Conservation (phyloP, 2,329 filamentous ascomycete species). For the Fusarium sp. region DNA sequence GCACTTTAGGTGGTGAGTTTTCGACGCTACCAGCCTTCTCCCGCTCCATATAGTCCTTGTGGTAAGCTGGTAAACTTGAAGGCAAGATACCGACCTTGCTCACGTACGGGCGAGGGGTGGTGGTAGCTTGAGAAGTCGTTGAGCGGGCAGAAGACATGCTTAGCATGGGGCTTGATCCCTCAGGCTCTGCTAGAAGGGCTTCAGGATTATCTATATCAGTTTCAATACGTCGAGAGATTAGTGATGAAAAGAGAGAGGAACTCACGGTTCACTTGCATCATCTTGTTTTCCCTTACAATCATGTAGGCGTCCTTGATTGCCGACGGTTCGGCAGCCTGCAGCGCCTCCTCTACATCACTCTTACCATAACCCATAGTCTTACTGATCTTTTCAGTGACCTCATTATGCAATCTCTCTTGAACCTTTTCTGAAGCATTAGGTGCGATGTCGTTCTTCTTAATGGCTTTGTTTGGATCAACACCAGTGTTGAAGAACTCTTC, state of each 20-base stretch:
- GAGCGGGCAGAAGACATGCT: conserved; percentile 65
- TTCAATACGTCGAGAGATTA: conserved; percentile 38
- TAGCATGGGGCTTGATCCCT: conserved; percentile 58
- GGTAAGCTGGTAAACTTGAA: conserved; percentile 88
- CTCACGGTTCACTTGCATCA: conserved; percentile 95
- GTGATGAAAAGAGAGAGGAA: conserved; percentile 36
- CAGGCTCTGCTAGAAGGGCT: conserved; percentile 46
- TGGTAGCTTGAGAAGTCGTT: conserved; percentile 57
- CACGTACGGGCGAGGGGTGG: conserved; percentile 65
- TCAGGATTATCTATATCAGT: conserved; percentile 47
- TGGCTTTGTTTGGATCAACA: conserved; percentile 91
- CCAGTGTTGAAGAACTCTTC: conserved; percentile 95
- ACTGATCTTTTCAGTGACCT: conserved; percentile 93
- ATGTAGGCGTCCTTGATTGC: conserved; percentile 99
- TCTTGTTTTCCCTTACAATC: conserved; percentile 95
- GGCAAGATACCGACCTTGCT: conserved; percentile 93
- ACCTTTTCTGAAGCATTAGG: conserved; percentile 79
- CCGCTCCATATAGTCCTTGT: conserved; percentile 88
- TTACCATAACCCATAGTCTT: conserved; percentile 98
- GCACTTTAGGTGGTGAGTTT: conserved; percentile 51
- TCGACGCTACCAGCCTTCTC: conserved; percentile 62
- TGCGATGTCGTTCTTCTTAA: conserved; percentile 82
- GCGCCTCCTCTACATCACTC: conserved; percentile 91
- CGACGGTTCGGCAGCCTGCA: conserved; percentile 90
- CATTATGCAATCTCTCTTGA: conserved; percentile 88